Base-by-base conservation (phyloP, 441 rosid species). In the Erodium chrysanthum region DNA sequence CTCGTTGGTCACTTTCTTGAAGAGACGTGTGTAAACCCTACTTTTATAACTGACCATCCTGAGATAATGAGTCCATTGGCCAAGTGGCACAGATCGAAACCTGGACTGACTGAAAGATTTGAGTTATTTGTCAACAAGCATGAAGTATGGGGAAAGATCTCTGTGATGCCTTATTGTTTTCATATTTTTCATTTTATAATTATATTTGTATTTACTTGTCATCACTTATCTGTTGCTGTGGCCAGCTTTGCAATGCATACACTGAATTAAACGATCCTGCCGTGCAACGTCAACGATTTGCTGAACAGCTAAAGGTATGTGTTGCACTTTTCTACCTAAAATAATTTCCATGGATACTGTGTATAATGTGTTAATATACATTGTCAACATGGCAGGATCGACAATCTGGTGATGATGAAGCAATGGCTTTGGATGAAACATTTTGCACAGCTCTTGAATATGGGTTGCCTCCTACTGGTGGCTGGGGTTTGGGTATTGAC, bases 51-150 rank as follows among this genome's bases (percentile, higher is more conserved):
- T 60, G 84, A 91, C 80, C 97, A 92, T 70, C 96, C 96, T 7
- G 95, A 92, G 81, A 89, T 92, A 68, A 92, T 89, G 97, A 88
- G 96, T 80, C 96, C 95, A 21, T 72, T 91, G 82, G 96, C 97
- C 0, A 91, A 91, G 79, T 91, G 92, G 92, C 97, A 91, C 63
- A 80, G 95, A 83, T 81, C 80, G 0, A 84, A 75, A 65, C 83
- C 76, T 15, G 86, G 80, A 75, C 77, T 89, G 68, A 91, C 92
- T 8, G 92, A 92, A 67, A 88, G 96, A 22, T 92, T 89, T 66
- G 97, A 92, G 74, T 80, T 92, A 68, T 92, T 92, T 70, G 65
- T 86, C 56, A 92, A 92, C 85, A 81, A 88, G 82, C 97, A 78
- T 62, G 96, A 91, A 71, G 97, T 89, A 80, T 42, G 79, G 14